Base-by-base conservation (phyloP, 805 yeast species). In the Monosporozyma yasuniensis region DNA sequence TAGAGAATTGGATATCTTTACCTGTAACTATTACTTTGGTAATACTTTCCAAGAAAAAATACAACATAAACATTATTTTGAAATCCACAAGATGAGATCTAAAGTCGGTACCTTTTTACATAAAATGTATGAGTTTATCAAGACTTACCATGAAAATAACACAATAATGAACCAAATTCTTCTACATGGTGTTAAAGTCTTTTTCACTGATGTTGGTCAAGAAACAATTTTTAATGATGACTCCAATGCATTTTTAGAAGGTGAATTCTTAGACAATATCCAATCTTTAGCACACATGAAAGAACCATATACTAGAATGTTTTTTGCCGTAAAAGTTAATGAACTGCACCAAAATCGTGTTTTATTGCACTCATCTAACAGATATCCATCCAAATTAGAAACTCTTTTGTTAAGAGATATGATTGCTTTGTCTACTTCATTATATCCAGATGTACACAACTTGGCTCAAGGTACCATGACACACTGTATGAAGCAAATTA, bases 151-250 rank as follows among this genome's bases (percentile, higher is more conserved):
- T 42, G 80, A 77, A 44, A 87, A 85, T 52, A 83, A 87, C 53
- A 77, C 84, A 9, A 77, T 78, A 11, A 63, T 85, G 11, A 76
- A 81, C 61, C 79, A 79, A 53, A 78, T 80, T 42, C 72, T 83
- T 32, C 66, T 89, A 30, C 78, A 79, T 59, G 81, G 83, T 2
- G 61, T 84, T 44, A 80, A 84, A 54, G 79, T 83, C 5, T 91
- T 93, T 87, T 82, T 84, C 55, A 73, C 84, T 25, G 93, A 88
- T 60, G 84, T 84, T 25, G 95, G 96, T 1, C 74, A 78, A 50
- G 95, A 87, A 56, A 70, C 83, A 11, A 67, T 82, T 0, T 74
- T 82, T 45, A 83, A 76, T 45, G 69, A 75, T 3, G 78, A 80
- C 51, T 83, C 80, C 44, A 77, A 70, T 34, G 64, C 81, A 3